phyloP scores from a whole-genome alignment of 2,329 filamentous ascomycete species.

The Zelopaecilomyces penicillatus region DNA sequence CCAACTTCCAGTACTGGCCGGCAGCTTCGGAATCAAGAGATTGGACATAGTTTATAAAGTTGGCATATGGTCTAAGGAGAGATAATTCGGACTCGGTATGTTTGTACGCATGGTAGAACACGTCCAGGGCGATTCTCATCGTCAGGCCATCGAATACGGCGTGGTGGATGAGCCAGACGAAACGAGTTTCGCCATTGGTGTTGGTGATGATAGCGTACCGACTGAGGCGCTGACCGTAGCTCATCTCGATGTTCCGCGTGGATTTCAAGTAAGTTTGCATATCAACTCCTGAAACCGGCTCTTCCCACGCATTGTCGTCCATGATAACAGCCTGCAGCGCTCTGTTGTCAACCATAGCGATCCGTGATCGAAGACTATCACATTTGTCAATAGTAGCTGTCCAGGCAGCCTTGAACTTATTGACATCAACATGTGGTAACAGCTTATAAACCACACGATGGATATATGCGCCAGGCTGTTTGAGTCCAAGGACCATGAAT shows the following conservation, averaged over 20 bases:
- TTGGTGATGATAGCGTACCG: slow-evolving; percentile 1
- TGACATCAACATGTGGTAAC: neutral
- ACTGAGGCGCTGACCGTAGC: slow-evolving; percentile 1
- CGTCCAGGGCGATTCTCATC: slow-evolving; percentile 2
- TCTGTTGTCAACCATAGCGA: neutral
- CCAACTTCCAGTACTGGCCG: slow-evolving; percentile 8
- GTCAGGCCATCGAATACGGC: neutral
- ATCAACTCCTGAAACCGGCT: neutral
- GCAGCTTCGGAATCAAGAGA: neutral
- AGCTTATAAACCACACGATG: neutral
- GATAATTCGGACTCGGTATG: neutral
- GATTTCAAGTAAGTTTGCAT: neutral
- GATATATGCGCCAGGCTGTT: slow-evolving; percentile 14
- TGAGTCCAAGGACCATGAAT: slow-evolving; percentile 22
- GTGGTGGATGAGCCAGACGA: neutral
- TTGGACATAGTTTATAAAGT: slow-evolving; percentile 6
- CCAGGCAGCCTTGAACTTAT: slow-evolving; percentile 12
- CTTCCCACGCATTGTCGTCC: neutral
- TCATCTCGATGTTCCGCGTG: slow-evolving; percentile 1
- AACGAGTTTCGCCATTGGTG: neutral
- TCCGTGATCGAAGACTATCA: slow-evolving; percentile 4
- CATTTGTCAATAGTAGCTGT: neutral
- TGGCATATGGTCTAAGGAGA: neutral
- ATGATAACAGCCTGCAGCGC: slow-evolving; percentile 4
- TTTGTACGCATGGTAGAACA: slow-evolving; percentile 1